Evolutionary conservation across 495 filamentous ascomycete species (phyloP).

Genomic region (Neurospora sp.): DNA sequence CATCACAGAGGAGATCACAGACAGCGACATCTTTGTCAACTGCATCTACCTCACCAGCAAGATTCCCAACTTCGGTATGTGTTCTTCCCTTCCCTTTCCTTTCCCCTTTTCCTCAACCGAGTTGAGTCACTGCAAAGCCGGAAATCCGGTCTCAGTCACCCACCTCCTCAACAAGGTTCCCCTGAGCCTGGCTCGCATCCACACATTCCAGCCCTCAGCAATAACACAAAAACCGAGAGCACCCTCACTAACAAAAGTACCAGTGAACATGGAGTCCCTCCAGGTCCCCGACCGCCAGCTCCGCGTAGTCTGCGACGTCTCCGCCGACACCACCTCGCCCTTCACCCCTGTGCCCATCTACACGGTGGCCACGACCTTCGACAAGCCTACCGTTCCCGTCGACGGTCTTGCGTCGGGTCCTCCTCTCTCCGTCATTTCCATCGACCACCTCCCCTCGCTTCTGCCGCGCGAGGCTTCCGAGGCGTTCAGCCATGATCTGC

Average conservation of each 20-base stretch:
- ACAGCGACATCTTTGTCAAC: slow-evolving; percentile 77
- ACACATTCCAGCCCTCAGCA: neutral
- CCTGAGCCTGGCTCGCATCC: neutral
- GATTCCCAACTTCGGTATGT: slow-evolving; percentile 25
- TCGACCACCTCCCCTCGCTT: slow-evolving; percentile 84
- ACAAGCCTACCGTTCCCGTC: slow-evolving; percentile 72
- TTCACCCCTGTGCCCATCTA: slow-evolving; percentile 69
- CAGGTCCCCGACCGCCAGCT: slow-evolving; percentile 59
- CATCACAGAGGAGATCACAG: slow-evolving; percentile 57
- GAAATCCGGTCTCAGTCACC: neutral
- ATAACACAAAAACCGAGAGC: neutral
- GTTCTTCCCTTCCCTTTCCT: neutral
- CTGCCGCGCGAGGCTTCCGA: slow-evolving; percentile 82
- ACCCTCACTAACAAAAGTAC: neutral
- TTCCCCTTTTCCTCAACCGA: neutral
- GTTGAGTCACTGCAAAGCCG: neutral
- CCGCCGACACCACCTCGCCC: slow-evolving; percentile 49
- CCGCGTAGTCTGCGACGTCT: slow-evolving; percentile 82
- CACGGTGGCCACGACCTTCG: slow-evolving; percentile 69
- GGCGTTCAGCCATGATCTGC: slow-evolving; percentile 65
- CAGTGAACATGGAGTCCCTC: slow-evolving; percentile 58
- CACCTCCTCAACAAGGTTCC: neutral
- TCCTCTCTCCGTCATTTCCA: slow-evolving; percentile 68
- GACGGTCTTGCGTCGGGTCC: slow-evolving; percentile 43
- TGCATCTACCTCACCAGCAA: slow-evolving; percentile 70